Evolutionary conservation across 129 eudicot genomes (phyloP).

Genomic region (Logfia minima): DNA sequence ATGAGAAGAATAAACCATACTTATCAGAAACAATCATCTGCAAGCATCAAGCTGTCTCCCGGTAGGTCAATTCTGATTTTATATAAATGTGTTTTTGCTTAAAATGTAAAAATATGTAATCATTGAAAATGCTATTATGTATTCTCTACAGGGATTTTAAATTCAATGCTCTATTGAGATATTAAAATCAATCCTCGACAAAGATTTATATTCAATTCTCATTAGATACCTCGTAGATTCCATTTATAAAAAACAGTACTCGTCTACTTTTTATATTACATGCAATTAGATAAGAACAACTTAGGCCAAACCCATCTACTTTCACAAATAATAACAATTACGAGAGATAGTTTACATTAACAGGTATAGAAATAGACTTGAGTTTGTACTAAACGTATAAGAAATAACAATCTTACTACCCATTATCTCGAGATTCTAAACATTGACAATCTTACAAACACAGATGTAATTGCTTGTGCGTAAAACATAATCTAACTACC

Average conservation of each 20-base stretch:
- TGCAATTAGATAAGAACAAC: not conserved
- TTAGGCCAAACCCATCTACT: not conserved
- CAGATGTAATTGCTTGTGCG: slow-evolving; percentile 12
- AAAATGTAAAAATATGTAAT: not conserved
- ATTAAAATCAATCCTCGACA: too few species aligned
- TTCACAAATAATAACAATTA: not conserved
- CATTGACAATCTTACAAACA: not conserved
- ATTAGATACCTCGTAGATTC: not conserved
- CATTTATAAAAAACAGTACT: not conserved
- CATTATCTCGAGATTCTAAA: not conserved
- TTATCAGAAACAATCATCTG: not conserved
- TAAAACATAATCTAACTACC: not conserved
- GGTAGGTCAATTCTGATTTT: not conserved
- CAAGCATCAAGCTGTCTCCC: not conserved
- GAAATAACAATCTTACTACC: not conserved
- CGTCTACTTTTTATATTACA: not conserved
- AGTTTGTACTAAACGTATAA: not conserved
- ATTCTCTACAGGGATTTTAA: not conserved
- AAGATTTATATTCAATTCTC: not conserved
- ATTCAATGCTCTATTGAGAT: too few species aligned
- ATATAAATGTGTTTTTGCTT: not conserved
- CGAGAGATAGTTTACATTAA: not conserved
- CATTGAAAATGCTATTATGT: not conserved
- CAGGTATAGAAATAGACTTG: not conserved
- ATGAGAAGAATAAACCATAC: not conserved